phyloP scores from a whole-genome alignment of 2,329 filamentous ascomycete genomes.

The Colletotrichum destructivum region DNA sequence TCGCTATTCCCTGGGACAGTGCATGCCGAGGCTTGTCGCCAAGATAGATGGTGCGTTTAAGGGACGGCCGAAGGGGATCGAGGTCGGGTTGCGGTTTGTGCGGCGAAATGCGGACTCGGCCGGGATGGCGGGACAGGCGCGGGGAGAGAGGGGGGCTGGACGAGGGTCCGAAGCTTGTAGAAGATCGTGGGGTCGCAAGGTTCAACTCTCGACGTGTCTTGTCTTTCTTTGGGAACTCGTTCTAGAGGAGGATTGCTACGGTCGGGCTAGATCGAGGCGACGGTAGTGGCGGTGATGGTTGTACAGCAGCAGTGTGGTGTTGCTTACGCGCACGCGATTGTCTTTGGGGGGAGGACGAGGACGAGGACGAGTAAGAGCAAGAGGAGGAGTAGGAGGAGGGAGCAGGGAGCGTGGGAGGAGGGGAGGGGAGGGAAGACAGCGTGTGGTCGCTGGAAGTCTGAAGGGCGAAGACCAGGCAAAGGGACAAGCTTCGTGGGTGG shows the following conservation, averaged over 20 bases:
- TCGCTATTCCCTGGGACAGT: constrained; percentile 59
- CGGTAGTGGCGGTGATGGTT: not conserved
- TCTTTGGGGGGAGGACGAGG: constrained; percentile 8
- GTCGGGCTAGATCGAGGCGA: not conserved
- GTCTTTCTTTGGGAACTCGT: not conserved
- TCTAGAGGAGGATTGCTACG: constrained; percentile 8
- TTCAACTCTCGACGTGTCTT: constrained; percentile 16
- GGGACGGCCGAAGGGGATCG: constrained; percentile 11
- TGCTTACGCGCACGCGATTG: constrained; percentile 10
- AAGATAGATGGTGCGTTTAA: constrained; percentile 29
- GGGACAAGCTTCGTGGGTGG: constrained; percentile 37
- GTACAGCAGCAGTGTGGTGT: constrained; percentile 16
- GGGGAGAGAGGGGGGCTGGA: constrained; percentile 3
- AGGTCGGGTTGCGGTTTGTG: constrained; percentile 9
- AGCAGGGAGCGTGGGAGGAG: not conserved
- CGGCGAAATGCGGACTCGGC: constrained; percentile 16
- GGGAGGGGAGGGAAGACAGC: constrained; percentile 10
- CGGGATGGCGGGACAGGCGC: constrained; percentile 28
- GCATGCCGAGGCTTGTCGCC: constrained; percentile 58
- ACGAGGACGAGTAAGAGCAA: not conserved
- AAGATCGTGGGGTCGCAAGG: constrained; percentile 17
- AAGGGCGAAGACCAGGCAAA: constrained; percentile 32
- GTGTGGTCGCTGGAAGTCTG: constrained; percentile 20
- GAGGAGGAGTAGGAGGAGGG: no score
- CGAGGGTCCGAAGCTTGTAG: constrained; percentile 6